These are phyloP conservation scores for Sodiomyces alkalinus DNA, from an alignment of 2,329 filamentous ascomycete species.

Conservation along the genomic window DNA sequence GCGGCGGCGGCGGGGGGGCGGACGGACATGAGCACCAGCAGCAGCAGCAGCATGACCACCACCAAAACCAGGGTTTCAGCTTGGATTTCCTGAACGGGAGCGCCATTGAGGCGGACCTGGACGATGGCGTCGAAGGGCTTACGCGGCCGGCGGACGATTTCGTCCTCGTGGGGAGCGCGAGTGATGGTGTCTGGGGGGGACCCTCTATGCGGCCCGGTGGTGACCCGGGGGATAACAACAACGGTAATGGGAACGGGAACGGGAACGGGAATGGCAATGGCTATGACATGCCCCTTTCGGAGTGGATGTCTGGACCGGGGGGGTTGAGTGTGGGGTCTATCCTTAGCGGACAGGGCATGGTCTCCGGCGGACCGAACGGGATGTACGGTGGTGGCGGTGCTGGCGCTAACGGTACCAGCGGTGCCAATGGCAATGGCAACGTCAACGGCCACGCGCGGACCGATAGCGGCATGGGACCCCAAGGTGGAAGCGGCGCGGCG, in stretches of 20 bases:
- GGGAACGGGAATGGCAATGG: not conserved
- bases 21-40: too few relatives aligned
- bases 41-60: too few relatives aligned
- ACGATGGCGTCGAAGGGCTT: conserved; percentile 5
- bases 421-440: too few relatives aligned
- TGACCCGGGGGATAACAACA: too few relatives aligned
- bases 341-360: too few relatives aligned
- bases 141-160: conserved; percentile 8
- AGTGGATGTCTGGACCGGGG: conserved; percentile 10
- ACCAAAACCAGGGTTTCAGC: conserved; percentile 7
- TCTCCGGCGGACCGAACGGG: too few relatives aligned
- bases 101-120: conserved; percentile 13
- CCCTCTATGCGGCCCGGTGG: too few relatives aligned
- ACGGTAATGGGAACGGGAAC: too few relatives aligned
- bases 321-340: too few relatives aligned
- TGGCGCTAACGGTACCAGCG: not conserved
- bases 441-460: too few relatives aligned
- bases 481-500: conserved; percentile 11
- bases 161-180: conserved; percentile 15
- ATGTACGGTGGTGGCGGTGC: not conserved
- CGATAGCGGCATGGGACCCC: too few relatives aligned
- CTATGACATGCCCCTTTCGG: conserved; percentile 1
- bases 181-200: conserved; percentile 5
- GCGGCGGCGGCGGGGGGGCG: too few relatives aligned
- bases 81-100: conserved; percentile 14